Percentiles rank a stretch among this genome's conserved stretches.
Conservation (phyloP, 371 early-diverging fungal genomes). For the Circinella minor region DNA sequence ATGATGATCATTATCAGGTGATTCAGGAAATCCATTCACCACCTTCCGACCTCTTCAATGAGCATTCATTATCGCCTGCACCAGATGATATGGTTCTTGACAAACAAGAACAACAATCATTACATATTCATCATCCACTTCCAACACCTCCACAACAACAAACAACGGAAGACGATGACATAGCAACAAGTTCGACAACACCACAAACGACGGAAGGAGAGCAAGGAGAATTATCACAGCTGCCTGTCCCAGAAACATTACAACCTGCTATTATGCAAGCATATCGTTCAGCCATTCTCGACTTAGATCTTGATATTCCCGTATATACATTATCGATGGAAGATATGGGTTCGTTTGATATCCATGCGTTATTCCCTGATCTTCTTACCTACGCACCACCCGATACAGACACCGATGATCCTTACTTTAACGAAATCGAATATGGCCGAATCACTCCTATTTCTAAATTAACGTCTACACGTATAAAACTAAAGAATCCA, state of each 20-base stretch:
- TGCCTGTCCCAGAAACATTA: neutral
- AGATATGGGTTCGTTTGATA: constrained; percentile 21
- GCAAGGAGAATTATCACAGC: too few species aligned
- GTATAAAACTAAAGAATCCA: constrained; percentile 34
- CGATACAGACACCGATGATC: constrained; percentile 42
- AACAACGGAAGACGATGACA: neutral
- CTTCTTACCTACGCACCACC: constrained; percentile 50
- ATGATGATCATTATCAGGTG: too few species aligned
- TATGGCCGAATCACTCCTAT: constrained; percentile 42
- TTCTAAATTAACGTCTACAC: constrained; percentile 45
- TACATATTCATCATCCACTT: constrained; percentile 11
- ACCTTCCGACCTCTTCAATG: neutral
- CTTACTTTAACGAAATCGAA: constrained; percentile 50
- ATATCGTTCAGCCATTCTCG: constrained; percentile 25
- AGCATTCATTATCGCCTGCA: neutral
- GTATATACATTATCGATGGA: constrained; percentile 36
- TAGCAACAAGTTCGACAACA: neutral
- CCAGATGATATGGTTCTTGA: neutral
- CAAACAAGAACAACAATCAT: neutral
- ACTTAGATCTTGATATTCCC: constrained; percentile 31
- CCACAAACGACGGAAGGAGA: too few species aligned
- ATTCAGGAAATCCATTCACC: neutral
- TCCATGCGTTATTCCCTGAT: constrained; percentile 47
- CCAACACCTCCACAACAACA: constrained; percentile 29
- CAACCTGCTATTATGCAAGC: constrained; percentile 20